phyloP scores from a whole-genome alignment of 768 basidiomycete species.

The Suillus luteus region DNA sequence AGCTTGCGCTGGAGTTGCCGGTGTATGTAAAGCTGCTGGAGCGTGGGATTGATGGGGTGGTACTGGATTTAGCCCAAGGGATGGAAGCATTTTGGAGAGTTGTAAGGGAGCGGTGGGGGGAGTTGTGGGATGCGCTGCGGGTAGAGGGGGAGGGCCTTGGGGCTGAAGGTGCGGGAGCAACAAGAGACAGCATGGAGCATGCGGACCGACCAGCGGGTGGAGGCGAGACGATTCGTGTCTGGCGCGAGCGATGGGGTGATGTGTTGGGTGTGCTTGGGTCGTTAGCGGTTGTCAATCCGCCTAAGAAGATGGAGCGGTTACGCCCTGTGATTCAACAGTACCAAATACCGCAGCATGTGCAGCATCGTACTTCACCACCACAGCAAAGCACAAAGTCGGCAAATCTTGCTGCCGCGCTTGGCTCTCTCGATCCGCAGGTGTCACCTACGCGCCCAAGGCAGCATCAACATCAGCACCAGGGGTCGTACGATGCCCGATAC shows the following conservation, averaged over 20 bases:
- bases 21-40: conserved; percentile 58
- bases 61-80: conserved; percentile 53
- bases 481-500: conserved; percentile 22
- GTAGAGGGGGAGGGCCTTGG: conserved; percentile 72
- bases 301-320: neutral
- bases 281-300: conserved; percentile 36
- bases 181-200: neutral
- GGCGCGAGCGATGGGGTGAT: conserved; percentile 69
- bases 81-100: conserved; percentile 64
- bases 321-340: neutral
- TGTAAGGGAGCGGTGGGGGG: conserved; percentile 67
- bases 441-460: conserved; percentile 26
- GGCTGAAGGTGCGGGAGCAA: conserved; percentile 31
- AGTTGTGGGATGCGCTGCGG: conserved; percentile 83
- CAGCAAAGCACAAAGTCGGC: conserved; percentile 6
- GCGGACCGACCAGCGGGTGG: neutral
- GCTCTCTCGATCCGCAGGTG: conserved; percentile 29
- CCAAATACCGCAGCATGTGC: neutral
- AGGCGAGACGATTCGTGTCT: conserved; percentile 67
- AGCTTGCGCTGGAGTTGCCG: conserved; percentile 73
- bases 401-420: conserved; percentile 12
- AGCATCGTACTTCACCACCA: conserved; percentile 19
- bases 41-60: conserved; percentile 54
- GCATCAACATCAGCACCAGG: conserved; percentile 31
- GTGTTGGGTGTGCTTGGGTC: conserved; percentile 52